Conservation (phyloP, 805 yeast genomes). For the Nakazawaea molendinolei region DNA sequence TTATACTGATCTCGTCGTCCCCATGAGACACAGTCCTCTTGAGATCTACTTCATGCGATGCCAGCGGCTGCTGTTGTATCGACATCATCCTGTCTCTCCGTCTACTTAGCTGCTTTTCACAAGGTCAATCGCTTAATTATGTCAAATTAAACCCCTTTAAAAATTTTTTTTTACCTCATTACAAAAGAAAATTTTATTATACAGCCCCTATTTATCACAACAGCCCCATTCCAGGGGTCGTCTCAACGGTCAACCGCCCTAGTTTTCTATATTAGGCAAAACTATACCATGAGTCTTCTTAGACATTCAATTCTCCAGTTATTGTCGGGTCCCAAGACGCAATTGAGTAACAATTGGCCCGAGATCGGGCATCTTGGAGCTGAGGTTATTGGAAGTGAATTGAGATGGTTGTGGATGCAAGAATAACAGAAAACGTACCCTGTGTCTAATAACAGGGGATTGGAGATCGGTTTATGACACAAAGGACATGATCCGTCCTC, state of each 20-base stretch:
- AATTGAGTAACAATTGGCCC: slow-evolving; percentile 63
- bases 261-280: slow-evolving; percentile 11
- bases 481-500: slow-evolving; percentile 47
- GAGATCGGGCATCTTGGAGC: slow-evolving; percentile 85
- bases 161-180: slow-evolving; percentile 1
- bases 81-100: slow-evolving; percentile 10
- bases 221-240: neutral
- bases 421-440: slow-evolving; percentile 88
- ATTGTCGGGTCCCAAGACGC: slow-evolving; percentile 48
- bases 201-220: neutral
- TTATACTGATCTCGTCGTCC: neutral
- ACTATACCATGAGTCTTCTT: slow-evolving; percentile 59
- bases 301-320: slow-evolving; percentile 74
- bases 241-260: too few relatives aligned
- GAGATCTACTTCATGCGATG: slow-evolving; percentile 3
- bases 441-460: slow-evolving; percentile 86
- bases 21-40: slow-evolving; percentile 1
- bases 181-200: slow-evolving; percentile 3
- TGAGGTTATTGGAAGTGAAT: slow-evolving; percentile 34
- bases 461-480: slow-evolving; percentile 56
- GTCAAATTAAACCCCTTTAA: neutral
- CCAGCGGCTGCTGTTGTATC: slow-evolving; percentile 5
- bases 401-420: slow-evolving; percentile 66
- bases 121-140: neutral
- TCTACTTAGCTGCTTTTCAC: neutral